Conservation (phyloP, 495 filamentous ascomycete species). For the Hyaloscypha variabilis region DNA sequence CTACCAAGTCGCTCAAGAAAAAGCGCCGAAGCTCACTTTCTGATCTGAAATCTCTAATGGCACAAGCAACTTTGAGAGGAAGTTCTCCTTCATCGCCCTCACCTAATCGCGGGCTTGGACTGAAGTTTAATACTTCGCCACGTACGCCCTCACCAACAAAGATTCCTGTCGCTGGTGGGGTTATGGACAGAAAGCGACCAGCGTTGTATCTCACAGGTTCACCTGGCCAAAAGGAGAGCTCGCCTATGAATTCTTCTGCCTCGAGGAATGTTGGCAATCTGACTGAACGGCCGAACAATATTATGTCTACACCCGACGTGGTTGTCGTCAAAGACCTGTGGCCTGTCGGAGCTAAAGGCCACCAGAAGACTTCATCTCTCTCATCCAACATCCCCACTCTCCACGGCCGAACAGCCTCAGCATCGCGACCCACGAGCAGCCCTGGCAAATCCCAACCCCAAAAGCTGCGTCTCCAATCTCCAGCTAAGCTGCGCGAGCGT, state of each 20-base stretch:
- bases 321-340: slow-evolving; percentile 25
- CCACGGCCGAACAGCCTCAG: slow-evolving; percentile 23
- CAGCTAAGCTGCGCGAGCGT: slow-evolving; percentile 90
- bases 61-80: slow-evolving; percentile 43
- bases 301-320: slow-evolving; percentile 29
- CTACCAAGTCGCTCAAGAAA: slow-evolving; percentile 57
- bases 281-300: slow-evolving; percentile 29
- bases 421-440: slow-evolving; percentile 37
- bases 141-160: slow-evolving; percentile 36
- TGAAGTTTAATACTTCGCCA: slow-evolving; percentile 32
- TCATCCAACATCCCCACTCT: slow-evolving; percentile 35
- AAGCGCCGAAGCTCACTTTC: slow-evolving; percentile 92
- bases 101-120: slow-evolving; percentile 20
- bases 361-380: slow-evolving; percentile 26
- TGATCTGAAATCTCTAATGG: slow-evolving; percentile 72
- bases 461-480: slow-evolving; percentile 84
- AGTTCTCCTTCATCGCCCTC: slow-evolving; percentile 34
- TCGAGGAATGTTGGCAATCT: slow-evolving; percentile 28
- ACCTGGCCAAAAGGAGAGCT: slow-evolving; percentile 30
- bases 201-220: slow-evolving; percentile 26
- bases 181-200: slow-evolving; percentile 20
- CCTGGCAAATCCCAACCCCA: slow-evolving; percentile 37
- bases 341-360: slow-evolving; percentile 18
- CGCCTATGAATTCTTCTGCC: slow-evolving; percentile 12
- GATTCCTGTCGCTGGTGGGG: slow-evolving; percentile 28